Percentiles rank a stretch among this genome's conserved stretches.
phyloP scores from a whole-genome alignment of 2,329 filamentous ascomycete species.

The Reticulascus tulasneorum region DNA sequence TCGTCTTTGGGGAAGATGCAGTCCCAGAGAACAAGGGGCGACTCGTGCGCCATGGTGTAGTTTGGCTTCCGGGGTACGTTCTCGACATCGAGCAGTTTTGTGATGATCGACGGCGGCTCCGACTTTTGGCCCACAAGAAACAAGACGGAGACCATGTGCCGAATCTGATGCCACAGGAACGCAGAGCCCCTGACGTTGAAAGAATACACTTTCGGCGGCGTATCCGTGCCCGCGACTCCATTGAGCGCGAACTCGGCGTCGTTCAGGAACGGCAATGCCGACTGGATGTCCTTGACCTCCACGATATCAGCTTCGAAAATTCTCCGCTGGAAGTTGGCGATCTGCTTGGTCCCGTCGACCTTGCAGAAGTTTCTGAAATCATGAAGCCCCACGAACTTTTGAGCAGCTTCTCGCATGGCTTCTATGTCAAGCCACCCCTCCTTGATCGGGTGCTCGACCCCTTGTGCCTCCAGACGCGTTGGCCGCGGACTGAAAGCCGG shows the following conservation, averaged over 20 bases:
- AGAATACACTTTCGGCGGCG: constrained; percentile 68
- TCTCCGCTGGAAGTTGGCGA: constrained; percentile 73
- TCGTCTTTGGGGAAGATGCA: constrained; percentile 70
- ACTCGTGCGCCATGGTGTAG: constrained; percentile 88
- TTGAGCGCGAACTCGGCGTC: constrained; percentile 15
- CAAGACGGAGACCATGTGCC: constrained; percentile 88
- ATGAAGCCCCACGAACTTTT: constrained; percentile 74
- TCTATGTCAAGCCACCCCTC: constrained; percentile 83
- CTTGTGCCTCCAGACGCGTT: constrained; percentile 36
- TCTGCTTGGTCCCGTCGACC: constrained; percentile 84
- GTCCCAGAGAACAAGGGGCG: constrained; percentile 91
- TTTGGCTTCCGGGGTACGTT: constrained; percentile 72
- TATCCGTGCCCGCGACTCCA: constrained; percentile 9
- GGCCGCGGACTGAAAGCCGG: constrained; percentile 75
- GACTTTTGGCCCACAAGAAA: constrained; percentile 89
- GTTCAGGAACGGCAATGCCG: constrained; percentile 53
- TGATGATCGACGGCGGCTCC: constrained; percentile 69
- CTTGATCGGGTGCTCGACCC: constrained; percentile 27
- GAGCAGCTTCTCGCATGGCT: constrained; percentile 79
- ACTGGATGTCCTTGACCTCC: constrained; percentile 53
- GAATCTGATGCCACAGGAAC: constrained; percentile 97
- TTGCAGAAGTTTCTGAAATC: constrained; percentile 99
- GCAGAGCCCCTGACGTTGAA: constrained; percentile 87
- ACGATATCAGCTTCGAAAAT: constrained; percentile 81
- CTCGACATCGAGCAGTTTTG: constrained; percentile 68